These are phyloP conservation scores for Emmonsiellopsis sp. DNA, from an alignment of 2,329 filamentous ascomycete species.

Conservation along the genomic window DNA sequence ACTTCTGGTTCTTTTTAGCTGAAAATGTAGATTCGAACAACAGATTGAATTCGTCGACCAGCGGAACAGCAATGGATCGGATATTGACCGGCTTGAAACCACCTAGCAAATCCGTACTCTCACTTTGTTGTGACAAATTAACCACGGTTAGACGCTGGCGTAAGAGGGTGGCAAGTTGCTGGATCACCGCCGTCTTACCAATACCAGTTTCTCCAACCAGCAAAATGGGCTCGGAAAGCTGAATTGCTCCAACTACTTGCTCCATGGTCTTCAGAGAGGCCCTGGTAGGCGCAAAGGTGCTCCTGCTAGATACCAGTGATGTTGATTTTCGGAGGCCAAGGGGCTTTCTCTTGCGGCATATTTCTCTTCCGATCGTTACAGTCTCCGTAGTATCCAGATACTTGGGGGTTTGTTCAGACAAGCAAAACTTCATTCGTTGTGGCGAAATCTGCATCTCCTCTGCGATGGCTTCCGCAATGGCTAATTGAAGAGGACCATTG, in stretches of 20 bases:
- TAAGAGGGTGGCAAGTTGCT: conserved; percentile 76
- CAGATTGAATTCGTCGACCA: conserved; percentile 90
- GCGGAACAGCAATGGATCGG: conserved; percentile 72
- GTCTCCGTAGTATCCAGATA: conserved; percentile 52
- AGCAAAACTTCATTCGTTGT: conserved; percentile 68
- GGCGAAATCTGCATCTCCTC: conserved; percentile 80
- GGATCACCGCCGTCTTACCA: conserved; percentile 92
- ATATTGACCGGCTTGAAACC: conserved; percentile 95
- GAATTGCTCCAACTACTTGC: conserved; percentile 73
- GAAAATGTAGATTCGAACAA: conserved; percentile 85
- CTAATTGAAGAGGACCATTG: conserved; percentile 49
- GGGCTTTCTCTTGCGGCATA: conserved; percentile 49
- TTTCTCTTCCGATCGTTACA: conserved; percentile 57
- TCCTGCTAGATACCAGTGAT: conserved; percentile 27
- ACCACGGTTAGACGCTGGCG: conserved; percentile 84
- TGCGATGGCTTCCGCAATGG: conserved; percentile 55
- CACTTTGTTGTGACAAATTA: conserved; percentile 95
- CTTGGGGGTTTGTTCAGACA: conserved; percentile 61
- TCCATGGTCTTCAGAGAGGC: conserved; percentile 80
- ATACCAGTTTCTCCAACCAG: conserved; percentile 99
- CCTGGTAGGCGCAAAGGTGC: conserved; percentile 73
- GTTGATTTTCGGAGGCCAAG: conserved; percentile 36
- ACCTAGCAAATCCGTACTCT: conserved; percentile 88
- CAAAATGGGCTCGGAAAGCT: conserved; percentile 76
- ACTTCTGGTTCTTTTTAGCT: conserved; percentile 74